Evolutionary conservation across 1,284 basidiomycete species (phyloP).

Genomic region (Irpex sp.): DNA sequence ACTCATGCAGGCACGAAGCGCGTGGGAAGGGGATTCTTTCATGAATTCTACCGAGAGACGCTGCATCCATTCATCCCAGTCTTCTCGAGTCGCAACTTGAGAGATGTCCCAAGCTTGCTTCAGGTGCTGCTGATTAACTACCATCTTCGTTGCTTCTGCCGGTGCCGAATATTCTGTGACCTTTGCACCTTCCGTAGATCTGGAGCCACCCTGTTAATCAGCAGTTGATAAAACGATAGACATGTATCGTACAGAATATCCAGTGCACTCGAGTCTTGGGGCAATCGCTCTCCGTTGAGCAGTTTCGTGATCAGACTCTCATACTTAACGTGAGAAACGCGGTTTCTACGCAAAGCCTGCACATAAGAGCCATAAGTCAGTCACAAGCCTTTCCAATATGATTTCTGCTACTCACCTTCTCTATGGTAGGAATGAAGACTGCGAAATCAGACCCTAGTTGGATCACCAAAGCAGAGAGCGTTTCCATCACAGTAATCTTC

Average conservation of each 20-base stretch:
- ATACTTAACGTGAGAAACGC: conserved; percentile 84
- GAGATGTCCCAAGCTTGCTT: conserved; percentile 97
- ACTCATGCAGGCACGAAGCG: conserved; percentile 92
- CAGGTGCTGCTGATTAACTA: conserved; percentile 96
- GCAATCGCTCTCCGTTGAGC: conserved; percentile 90
- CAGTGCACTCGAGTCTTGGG: conserved; percentile 66
- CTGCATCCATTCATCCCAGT: conserved; percentile 98
- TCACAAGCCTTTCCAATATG: neutral
- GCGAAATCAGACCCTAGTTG: conserved; percentile 97
- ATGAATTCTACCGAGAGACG: conserved; percentile 94
- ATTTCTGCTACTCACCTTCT: conserved; percentile 64
- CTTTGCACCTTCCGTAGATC: conserved; percentile 56
- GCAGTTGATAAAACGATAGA: conserved; percentile 2
- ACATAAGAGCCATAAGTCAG: neutral
- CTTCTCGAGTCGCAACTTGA: conserved; percentile 75
- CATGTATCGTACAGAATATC: conserved; percentile 50
- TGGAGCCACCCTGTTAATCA: conserved; percentile 21
- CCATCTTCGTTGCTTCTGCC: conserved; percentile 84
- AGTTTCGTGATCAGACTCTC: conserved; percentile 88
- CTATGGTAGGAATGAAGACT: conserved; percentile 95
- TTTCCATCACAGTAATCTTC: conserved; percentile 87
- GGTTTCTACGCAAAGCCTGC: conserved; percentile 75
- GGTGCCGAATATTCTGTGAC: conserved; percentile 71
- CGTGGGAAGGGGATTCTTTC: conserved; percentile 97
- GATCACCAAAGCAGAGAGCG: conserved; percentile 86